These are phyloP conservation scores for Populus simonii DNA, from an alignment of 345 rosid genomes.

Conservation along the genomic window DNA sequence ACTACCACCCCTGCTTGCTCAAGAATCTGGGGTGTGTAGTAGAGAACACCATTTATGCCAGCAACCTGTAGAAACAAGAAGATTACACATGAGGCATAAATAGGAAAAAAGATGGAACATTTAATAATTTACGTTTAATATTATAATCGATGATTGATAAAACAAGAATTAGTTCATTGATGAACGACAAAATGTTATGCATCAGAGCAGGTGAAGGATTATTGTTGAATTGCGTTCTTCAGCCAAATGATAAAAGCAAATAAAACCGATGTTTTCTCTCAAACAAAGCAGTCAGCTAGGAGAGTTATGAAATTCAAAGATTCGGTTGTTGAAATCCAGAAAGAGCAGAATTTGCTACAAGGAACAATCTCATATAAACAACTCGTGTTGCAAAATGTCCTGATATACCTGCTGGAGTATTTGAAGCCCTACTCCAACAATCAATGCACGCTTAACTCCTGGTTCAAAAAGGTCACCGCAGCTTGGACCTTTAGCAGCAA, in stretches of 20 bases:
- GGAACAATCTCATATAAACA: neutral
- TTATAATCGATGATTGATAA: no score
- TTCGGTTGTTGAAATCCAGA: no score
- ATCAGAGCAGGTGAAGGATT: no score
- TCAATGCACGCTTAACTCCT: conserved; percentile 41
- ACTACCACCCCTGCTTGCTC: conserved; percentile 39
- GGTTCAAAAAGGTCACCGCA: conserved; percentile 36
- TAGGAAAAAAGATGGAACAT: neutral
- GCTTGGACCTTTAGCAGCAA: conserved; percentile 13
- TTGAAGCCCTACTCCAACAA: conserved; percentile 42
- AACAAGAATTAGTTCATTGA: no score
- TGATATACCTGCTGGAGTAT: conserved; percentile 41
- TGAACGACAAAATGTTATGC: no score
- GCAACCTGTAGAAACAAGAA: conserved; percentile 25
- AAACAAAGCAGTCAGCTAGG: no score
- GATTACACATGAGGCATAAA: neutral
- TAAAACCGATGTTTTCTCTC: no score
- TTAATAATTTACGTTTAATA: no score
- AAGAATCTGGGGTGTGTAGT: conserved; percentile 46
- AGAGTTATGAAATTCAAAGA: no score
- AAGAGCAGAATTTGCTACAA: no score
- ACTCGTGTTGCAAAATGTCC: neutral
- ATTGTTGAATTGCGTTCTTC: no score
- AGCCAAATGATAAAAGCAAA: no score
- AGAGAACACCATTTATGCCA: conserved; percentile 43